A percentile compares a stretch with the other conserved stretches of the same genome.
Conservation (phyloP, 148 eudicot genomes). For the Vaccinium vitisidaea region DNA sequence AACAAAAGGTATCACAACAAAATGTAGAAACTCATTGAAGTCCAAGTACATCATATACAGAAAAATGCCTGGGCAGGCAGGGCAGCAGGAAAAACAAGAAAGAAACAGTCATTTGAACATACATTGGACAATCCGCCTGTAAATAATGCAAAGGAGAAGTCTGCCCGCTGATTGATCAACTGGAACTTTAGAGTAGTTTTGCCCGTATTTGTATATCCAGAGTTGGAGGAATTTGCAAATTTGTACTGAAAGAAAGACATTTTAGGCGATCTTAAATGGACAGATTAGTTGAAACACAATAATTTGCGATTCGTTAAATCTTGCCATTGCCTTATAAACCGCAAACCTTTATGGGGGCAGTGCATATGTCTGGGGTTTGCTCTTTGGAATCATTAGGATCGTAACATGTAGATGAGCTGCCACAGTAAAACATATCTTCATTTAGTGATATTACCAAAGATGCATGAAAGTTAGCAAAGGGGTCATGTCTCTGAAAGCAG, state of each 20-base stretch:
- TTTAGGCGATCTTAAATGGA: neutral
- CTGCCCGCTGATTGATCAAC: constrained; percentile 92
- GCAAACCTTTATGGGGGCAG: constrained; percentile 84
- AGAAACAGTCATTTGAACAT: constrained; percentile 20
- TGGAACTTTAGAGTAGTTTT: constrained; percentile 52
- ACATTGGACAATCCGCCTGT: constrained; percentile 76
- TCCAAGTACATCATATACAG: neutral
- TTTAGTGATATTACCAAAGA: neutral
- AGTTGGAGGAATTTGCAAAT: constrained; percentile 48
- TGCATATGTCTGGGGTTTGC: constrained; percentile 64
- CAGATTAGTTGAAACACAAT: neutral
- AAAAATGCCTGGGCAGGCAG: neutral
- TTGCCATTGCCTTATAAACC: neutral
- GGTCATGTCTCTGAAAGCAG: neutral
- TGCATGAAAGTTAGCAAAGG: neutral
- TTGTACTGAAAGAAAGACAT: constrained; percentile 52
- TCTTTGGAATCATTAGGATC: constrained; percentile 37
- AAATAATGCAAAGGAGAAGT: constrained; percentile 85
- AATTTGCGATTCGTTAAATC: neutral
- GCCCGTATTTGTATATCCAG: constrained; percentile 56
- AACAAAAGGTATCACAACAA: neutral
- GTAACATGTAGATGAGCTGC: constrained; percentile 67
- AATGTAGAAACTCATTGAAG: neutral
- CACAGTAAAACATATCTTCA: constrained; percentile 3
- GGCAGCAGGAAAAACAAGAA: neutral